Conservation (phyloP, 2,329 filamentous ascomycete species). For the Fusarium annulatum region DNA sequence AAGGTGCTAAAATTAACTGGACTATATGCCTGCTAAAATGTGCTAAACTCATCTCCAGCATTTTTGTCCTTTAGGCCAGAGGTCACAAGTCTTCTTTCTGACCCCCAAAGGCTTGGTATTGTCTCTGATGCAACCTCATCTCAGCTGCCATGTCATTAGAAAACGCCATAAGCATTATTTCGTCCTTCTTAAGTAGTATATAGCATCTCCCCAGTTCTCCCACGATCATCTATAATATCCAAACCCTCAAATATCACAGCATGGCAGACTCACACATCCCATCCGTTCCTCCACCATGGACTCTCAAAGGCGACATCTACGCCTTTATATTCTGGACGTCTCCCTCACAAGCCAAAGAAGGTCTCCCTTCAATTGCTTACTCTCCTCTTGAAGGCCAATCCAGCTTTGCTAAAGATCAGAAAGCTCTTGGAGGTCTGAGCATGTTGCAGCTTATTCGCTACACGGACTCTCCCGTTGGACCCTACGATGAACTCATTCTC, state of each 20-base stretch:
- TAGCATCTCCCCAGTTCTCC: background rate
- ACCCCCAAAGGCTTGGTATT: background rate
- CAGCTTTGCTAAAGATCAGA: conserved; percentile 51
- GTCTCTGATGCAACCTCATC: background rate
- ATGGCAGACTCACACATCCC: conserved; percentile 33
- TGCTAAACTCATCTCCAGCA: background rate
- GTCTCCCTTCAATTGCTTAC: conserved; percentile 54
- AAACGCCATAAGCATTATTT: conserved; percentile 7
- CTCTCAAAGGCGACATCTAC: conserved; percentile 58
- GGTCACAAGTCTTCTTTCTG: background rate
- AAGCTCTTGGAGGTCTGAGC: conserved; percentile 57
- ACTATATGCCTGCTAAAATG: background rate
- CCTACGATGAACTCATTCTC: conserved; percentile 65
- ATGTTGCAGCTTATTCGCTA: conserved; percentile 65
- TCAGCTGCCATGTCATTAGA: background rate
- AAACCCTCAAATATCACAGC: background rate
- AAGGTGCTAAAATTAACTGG: background rate
- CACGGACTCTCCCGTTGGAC: conserved; percentile 60
- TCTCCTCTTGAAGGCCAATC: conserved; percentile 60
- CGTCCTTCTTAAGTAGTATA: background rate
- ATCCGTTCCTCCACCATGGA: conserved; percentile 54
- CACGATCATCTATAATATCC: background rate
- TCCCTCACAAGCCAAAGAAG: conserved; percentile 41
- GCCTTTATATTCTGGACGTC: conserved; percentile 56
- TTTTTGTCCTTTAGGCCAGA: background rate